Evolutionary conservation across 148 eudicot species (phyloP).

Genomic region (Tetragonia tetragonoides): DNA sequence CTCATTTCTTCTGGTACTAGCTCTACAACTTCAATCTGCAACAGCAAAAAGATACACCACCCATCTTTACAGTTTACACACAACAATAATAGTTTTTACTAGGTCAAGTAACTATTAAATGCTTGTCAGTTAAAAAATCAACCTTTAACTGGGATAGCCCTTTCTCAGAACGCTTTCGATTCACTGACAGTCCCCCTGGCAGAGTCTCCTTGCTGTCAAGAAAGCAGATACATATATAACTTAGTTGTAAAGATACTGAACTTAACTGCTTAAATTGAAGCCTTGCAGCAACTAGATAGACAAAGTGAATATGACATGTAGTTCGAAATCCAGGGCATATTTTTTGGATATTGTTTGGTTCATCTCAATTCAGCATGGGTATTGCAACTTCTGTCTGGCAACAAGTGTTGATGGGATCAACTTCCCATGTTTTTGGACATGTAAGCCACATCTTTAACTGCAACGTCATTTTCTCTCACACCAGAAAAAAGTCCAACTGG

Average conservation of each 20-base stretch:
- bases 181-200: conserved; percentile 77
- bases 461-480: too few species aligned
- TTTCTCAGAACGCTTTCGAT: conserved; percentile 70
- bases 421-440: too few species aligned
- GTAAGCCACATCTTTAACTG: too few species aligned
- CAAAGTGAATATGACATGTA: background rate
- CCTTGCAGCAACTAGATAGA: too few species aligned
- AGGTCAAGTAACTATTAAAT: background rate
- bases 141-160: conserved; percentile 77
- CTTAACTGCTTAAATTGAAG: too few species aligned
- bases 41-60: background rate
- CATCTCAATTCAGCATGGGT: background rate
- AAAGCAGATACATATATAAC: conserved; percentile 6
- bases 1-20: conserved; percentile 63
- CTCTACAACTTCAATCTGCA: conserved; percentile 95
- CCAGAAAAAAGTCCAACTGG: too few species aligned
- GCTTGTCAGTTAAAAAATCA: background rate
- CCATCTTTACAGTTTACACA: background rate
- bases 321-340: too few species aligned
- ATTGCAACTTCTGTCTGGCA: background rate
- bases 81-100: background rate
- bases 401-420: background rate
- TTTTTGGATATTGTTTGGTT: background rate
- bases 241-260: background rate
- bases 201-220: conserved; percentile 78